Evolutionary conservation across 2,329 filamentous ascomycete genomes (phyloP).

Genomic region (Triangularia verruculosa): DNA sequence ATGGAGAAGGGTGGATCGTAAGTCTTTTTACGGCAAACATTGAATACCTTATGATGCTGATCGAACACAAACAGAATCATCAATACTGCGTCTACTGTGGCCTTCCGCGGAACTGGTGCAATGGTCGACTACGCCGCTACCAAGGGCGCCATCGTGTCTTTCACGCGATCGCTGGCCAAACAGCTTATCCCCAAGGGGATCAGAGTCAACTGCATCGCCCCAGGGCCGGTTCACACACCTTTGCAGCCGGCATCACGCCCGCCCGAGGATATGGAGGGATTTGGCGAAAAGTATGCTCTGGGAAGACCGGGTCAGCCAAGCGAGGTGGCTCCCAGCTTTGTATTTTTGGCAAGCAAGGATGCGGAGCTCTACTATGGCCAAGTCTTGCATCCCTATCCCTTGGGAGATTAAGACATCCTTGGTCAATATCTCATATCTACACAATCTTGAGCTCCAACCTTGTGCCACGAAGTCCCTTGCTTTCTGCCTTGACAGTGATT

Average conservation of each 20-base stretch:
- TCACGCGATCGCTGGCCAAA: conserved; percentile 51
- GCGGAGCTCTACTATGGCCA: conserved; percentile 40
- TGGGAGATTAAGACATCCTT: conserved; percentile 38
- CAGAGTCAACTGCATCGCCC: conserved; percentile 48
- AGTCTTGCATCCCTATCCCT: conserved; percentile 39
- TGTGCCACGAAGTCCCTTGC: not conserved
- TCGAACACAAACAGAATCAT: conserved; percentile 44
- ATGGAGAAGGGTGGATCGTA: conserved; percentile 48
- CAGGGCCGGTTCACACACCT: conserved; percentile 44
- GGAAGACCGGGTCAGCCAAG: conserved; percentile 43
- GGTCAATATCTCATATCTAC: not conserved
- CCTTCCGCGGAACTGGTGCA: conserved; percentile 48
- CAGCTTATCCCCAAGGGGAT: conserved; percentile 56
- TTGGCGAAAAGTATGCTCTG: conserved; percentile 38
- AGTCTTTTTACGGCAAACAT: not conserved
- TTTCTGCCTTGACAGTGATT: conserved; percentile 22
- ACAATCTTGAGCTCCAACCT: not conserved
- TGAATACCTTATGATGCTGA: not conserved
- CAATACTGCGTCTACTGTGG: conserved; percentile 53
- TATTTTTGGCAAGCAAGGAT: conserved; percentile 42
- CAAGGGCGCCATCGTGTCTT: conserved; percentile 57
- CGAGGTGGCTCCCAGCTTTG: conserved; percentile 42
- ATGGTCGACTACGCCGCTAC: conserved; percentile 57
- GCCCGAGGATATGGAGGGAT: conserved; percentile 44
- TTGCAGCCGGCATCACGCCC: conserved; percentile 43